phyloP scores from a whole-genome alignment of 1,284 basidiomycete genomes.

The Cerrena zonata region DNA sequence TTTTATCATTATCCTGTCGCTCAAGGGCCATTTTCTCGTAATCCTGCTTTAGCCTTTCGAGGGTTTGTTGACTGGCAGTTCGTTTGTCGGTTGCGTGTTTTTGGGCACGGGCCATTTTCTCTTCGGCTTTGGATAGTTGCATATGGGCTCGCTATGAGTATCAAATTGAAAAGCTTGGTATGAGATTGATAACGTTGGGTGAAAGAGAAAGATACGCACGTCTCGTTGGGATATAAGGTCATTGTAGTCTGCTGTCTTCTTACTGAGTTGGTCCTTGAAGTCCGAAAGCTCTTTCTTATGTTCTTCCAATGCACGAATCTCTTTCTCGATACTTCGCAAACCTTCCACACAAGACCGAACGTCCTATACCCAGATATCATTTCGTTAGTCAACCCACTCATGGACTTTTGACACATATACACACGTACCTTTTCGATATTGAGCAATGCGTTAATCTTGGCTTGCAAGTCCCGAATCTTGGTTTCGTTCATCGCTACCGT shows the following conservation, averaged over 20 bases:
- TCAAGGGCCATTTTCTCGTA: constrained; percentile 73
- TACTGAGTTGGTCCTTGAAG: constrained; percentile 60
- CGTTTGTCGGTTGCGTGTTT: constrained; percentile 72
- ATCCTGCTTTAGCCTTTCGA: constrained; percentile 67
- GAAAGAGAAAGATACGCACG: constrained; percentile 45
- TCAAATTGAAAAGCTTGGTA: neutral
- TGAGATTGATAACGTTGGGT: neutral
- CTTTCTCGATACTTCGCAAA: constrained; percentile 65
- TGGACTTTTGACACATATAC: no score
- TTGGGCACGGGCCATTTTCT: constrained; percentile 71
- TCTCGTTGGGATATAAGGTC: constrained; percentile 63
- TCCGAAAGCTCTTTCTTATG: constrained; percentile 60
- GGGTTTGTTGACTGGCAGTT: constrained; percentile 56
- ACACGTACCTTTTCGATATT: constrained; percentile 64
- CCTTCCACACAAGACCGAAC: constrained; percentile 63
- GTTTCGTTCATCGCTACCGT: constrained; percentile 55
- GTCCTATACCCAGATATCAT: constrained; percentile 41
- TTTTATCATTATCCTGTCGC: constrained; percentile 67
- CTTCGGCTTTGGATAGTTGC: constrained; percentile 70
- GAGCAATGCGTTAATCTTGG: constrained; percentile 66
- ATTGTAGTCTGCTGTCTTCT: constrained; percentile 65
- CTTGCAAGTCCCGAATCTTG: constrained; percentile 70
- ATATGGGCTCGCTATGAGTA: constrained; percentile 68
- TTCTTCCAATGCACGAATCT: constrained; percentile 54
- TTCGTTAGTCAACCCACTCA: no score